Conservation (phyloP, 202 grass and related monocot species). For the Digitaria exilis region DNA sequence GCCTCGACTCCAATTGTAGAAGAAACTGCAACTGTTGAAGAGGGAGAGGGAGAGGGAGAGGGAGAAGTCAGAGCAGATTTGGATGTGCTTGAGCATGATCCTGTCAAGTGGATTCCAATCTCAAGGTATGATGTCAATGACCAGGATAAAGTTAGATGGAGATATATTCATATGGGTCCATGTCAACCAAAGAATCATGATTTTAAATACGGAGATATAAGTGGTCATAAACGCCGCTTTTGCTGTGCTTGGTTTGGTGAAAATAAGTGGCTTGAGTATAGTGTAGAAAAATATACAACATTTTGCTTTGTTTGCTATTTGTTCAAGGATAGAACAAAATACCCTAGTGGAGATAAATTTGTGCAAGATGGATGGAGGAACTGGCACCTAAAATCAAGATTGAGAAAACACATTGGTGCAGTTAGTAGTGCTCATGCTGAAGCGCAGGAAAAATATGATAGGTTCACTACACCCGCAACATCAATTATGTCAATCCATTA, state of each 20-base stretch:
- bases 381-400: neutral
- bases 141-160: no score
- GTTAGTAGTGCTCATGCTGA: neutral
- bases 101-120: neutral
- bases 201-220: neutral
- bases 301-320: neutral
- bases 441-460: neutral
- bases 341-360: neutral
- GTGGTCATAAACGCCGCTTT: no score
- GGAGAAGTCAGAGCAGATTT: neutral
- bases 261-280: neutral
- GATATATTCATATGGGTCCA: neutral
- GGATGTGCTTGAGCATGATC: neutral
- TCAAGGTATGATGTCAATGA: no score
- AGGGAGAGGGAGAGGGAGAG: neutral
- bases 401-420: neutral
- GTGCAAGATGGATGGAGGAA: neutral
- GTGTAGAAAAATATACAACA: neutral
- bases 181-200: neutral
- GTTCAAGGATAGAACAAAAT: neutral
- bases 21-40: neutral
- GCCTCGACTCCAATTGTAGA: neutral
- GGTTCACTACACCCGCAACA: neutral
- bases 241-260: no score
- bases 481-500: neutral